phyloP scores from a whole-genome alignment of 192 early-diverging fungal species.

The Coemansia sp. region DNA sequence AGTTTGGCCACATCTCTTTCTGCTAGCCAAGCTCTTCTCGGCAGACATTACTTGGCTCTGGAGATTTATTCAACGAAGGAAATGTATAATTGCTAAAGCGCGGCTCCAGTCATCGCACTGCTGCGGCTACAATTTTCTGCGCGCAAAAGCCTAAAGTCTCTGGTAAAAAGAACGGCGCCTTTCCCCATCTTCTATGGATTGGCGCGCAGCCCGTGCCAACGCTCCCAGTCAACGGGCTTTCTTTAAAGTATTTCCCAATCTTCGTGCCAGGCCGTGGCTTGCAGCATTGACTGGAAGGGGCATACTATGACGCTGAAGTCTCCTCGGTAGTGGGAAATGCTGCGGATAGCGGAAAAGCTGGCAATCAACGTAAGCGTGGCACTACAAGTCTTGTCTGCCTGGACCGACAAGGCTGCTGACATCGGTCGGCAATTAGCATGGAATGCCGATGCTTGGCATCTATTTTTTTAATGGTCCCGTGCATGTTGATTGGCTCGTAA shows the following conservation, averaged over 20 bases:
- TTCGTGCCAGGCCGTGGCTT: neutral
- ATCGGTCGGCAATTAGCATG: neutral
- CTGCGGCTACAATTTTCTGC: neutral
- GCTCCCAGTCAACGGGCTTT: neutral
- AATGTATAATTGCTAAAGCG: neutral
- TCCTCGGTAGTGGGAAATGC: neutral
- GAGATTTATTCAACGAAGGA: too few species aligned
- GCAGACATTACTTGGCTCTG: too few species aligned
- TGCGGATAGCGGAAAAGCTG: neutral
- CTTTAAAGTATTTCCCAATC: neutral
- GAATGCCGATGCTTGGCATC: neutral
- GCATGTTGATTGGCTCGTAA: neutral
- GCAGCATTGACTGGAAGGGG: too few species aligned
- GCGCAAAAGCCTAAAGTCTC: neutral
- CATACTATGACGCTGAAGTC: neutral
- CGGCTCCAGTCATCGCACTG: neutral
- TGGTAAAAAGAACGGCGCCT: neutral
- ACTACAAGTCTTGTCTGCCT: neutral
- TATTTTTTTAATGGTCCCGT: neutral
- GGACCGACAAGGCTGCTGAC: neutral
- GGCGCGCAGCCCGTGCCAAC: neutral
- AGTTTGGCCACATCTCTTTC: neutral
- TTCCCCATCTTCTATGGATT: neutral
- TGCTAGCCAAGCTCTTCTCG: neutral
- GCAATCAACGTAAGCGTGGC: neutral